These are phyloP conservation scores for Solanum corneliomulleri DNA, from an alignment of 257 asterid genomes.

Conservation along the genomic window DNA sequence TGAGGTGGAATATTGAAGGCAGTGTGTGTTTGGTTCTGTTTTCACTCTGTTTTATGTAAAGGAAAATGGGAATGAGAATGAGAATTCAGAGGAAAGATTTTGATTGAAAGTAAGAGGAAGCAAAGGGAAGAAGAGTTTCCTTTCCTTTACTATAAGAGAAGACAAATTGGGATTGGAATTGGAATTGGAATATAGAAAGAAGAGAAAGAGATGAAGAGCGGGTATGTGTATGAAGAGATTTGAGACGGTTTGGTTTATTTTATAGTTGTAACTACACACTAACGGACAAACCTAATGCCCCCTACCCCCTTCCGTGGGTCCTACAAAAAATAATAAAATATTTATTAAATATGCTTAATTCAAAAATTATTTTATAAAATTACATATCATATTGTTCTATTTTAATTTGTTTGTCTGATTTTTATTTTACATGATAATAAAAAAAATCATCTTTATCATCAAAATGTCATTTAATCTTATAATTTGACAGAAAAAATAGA, in stretches of 20 bases:
- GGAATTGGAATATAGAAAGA: neutral
- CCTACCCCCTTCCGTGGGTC: neutral
- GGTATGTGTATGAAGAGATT: conserved; percentile 16
- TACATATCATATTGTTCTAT: no score
- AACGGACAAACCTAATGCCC: conserved; percentile 30
- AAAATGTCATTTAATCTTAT: no score
- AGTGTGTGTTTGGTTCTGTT: conserved; percentile 1
- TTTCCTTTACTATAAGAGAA: neutral
- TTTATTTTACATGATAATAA: no score
- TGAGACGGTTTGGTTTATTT: conserved; percentile 39
- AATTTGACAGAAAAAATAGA: no score
- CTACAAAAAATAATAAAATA: neutral
- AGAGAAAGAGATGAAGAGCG: conserved; percentile 3
- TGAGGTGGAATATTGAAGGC: neutral
- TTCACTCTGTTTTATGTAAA: neutral
- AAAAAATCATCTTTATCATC: no score
- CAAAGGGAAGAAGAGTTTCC: neutral
- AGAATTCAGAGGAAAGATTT: neutral
- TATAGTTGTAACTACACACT: conserved; percentile 43
- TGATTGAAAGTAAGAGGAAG: neutral
- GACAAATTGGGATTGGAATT: neutral
- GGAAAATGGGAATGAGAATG: neutral
- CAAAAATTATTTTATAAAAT: no score
- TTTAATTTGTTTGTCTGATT: no score
- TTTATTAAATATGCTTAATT: neutral